Evolutionary conservation across 139 green algal species (phyloP).

Genomic region (Nannochloris sp.): DNA sequence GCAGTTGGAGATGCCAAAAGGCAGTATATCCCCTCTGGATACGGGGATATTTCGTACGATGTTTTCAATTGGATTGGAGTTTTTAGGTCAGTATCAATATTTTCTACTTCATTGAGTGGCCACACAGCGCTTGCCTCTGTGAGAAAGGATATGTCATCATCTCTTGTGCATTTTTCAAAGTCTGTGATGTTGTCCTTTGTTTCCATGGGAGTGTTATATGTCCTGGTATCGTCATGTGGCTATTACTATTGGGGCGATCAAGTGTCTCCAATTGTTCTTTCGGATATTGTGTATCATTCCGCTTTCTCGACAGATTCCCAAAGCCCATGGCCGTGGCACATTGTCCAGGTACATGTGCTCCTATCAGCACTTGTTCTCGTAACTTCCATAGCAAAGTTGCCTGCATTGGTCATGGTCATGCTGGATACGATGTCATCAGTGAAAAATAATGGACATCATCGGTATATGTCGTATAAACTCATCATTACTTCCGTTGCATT

Average conservation of each 20-base stretch:
- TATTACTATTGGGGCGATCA: conserved; percentile 40
- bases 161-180: conserved; percentile 16
- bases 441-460: too few species aligned
- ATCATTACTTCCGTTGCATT: conserved; percentile 14
- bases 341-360: too few species aligned
- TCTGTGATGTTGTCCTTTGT: conserved; percentile 28
- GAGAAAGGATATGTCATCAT: conserved; percentile 31
- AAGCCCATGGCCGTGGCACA: too few species aligned
- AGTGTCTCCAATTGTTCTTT: conserved; percentile 23
- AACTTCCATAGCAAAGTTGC: too few species aligned
- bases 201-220: conserved; percentile 35
- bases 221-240: conserved; percentile 21
- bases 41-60: too few species aligned
- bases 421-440: too few species aligned
- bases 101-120: conserved; percentile 36
- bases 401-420: too few species aligned
- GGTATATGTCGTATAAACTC: not conserved
- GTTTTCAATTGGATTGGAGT: conserved; percentile 14
- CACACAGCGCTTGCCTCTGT: conserved; percentile 45
- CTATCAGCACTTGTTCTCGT: too few species aligned
- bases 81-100: conserved; percentile 40
- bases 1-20: conserved; percentile 23
- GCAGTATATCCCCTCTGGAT: not conserved
- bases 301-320: too few species aligned
- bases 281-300: conserved; percentile 31